Conservation (phyloP, 306 rosid species). For the Mimosa bimucronata region DNA sequence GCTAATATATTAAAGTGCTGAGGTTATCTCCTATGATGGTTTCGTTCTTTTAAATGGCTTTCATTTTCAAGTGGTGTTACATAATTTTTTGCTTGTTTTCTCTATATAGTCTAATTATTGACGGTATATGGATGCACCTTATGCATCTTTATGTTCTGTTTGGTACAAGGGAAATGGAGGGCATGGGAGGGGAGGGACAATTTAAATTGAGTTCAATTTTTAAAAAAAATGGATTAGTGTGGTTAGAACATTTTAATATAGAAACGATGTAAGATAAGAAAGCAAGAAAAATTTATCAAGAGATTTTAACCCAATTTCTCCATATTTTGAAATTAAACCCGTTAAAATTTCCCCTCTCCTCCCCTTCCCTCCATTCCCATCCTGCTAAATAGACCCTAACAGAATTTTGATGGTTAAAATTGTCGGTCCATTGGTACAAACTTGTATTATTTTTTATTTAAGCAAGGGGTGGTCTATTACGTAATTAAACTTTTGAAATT, state of each 20-base stretch:
- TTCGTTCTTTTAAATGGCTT: background rate
- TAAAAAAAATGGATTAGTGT: too few relatives aligned
- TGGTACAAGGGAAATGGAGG: too few relatives aligned
- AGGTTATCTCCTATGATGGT: background rate
- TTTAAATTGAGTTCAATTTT: too few relatives aligned
- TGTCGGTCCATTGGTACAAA: conserved; percentile 12
- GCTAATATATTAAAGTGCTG: background rate
- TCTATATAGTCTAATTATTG: background rate
- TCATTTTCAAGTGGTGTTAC: background rate
- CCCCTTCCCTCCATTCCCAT: too few relatives aligned
- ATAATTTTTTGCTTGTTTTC: background rate
- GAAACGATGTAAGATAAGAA: too few relatives aligned
- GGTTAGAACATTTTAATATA: too few relatives aligned
- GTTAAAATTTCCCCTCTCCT: too few relatives aligned
- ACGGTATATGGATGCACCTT: background rate
- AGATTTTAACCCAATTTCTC: too few relatives aligned
- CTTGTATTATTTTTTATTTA: background rate
- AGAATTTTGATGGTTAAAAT: conserved; percentile 16
- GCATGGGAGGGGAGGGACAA: too few relatives aligned
- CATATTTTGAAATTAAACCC: too few relatives aligned
- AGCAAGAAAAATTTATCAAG: too few relatives aligned
- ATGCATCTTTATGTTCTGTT: background rate
- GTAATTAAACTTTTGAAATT: background rate
- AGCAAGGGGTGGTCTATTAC: background rate
- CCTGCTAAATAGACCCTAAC: background rate